Evolutionary conservation across 805 yeast genomes (phyloP), one percentile per base, ranked within the genome.

Genomic region (Candida berthetii): DNA sequence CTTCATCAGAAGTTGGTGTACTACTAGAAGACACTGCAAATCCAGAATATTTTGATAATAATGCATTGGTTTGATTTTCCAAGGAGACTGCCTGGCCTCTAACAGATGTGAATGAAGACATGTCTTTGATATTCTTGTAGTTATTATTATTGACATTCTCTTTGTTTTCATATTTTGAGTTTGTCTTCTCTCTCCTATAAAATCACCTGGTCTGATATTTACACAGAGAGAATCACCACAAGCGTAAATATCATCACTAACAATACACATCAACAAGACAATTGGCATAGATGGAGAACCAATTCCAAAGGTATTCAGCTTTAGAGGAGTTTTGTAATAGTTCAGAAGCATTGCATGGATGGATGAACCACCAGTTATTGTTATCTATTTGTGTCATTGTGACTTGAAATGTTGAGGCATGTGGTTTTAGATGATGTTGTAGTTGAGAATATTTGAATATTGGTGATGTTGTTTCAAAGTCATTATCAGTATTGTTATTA

Each of bases 31-130:
- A 63, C 40, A 72, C 71, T 14, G 80, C 76, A 56, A 71, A 76
- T 4, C 74, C 64, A 7, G 86, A 76, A 51, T 71, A 80, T 27
- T 66, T 66, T 2, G 78, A 64, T 22, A 83, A 62, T 19, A 74
- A 64, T 1, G 67, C 52, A 39, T 78, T 77, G 3, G 91, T 72
- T 54, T 82, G 85, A 39, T 80, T 76, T 59, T 91, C 96, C 38
- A 82, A 63, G 7, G 79, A 69, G 29, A 89, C 67, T 1, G 82
- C 78, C 53, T 82, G 85, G 24, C 84, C 68, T 56, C 95, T 71
- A 13, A 78, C 69, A 37, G 86, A 86, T 15, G 78, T 70, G 58
- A 84, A 85, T 3, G 85, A 64, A 9, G 74, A 62, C 55, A 69
- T 61, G 16, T 27, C 14, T n/a, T n/a, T n/a, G 28, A 38, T 33